Evolutionary conservation across 2,329 filamentous ascomycete species (phyloP).

Genomic region (Cordyceps fumosorosea): DNA sequence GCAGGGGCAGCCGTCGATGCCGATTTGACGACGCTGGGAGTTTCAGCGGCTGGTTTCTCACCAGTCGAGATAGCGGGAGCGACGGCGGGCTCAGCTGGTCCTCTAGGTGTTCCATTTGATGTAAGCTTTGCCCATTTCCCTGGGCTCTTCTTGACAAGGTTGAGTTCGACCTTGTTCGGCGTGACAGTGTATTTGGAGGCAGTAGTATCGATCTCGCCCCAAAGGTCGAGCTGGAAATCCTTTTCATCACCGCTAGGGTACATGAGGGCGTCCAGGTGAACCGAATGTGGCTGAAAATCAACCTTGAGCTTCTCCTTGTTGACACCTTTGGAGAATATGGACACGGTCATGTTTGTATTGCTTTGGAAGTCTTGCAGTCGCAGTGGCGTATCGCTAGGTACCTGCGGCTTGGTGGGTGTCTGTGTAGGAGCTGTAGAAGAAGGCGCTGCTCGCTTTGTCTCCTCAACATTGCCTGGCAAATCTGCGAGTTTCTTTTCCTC

Average conservation of each 20-base stretch:
- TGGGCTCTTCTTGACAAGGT: slow-evolving; percentile 57
- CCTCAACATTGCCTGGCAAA: neutral
- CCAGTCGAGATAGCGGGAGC: slow-evolving; percentile 1
- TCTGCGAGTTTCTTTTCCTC: slow-evolving; percentile 24
- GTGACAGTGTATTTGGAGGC: slow-evolving; percentile 59
- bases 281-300: slow-evolving; percentile 23
- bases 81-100: neutral
- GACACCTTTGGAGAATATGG: slow-evolving; percentile 37
- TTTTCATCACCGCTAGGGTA: slow-evolving; percentile 49
- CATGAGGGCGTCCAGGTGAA: slow-evolving; percentile 24
- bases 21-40: neutral
- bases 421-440: neutral
- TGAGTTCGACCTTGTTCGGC: slow-evolving; percentile 73
- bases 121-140: slow-evolving; percentile 58
- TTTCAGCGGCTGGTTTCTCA: neutral
- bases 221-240: slow-evolving; percentile 58
- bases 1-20: slow-evolving; percentile 34
- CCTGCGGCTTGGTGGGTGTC: slow-evolving; percentile 4
- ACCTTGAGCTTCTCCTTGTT: slow-evolving; percentile 35
- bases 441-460: slow-evolving; percentile 14
- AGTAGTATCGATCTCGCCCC: slow-evolving; percentile 53
- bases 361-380: slow-evolving; percentile 32
- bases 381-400: slow-evolving; percentile 20
- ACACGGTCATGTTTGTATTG: slow-evolving; percentile 28
- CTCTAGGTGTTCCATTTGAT: slow-evolving; percentile 14